Base-by-base conservation (phyloP, 2,329 filamentous ascomycete species). In the Stagonosporopsis tanaceti region DNA sequence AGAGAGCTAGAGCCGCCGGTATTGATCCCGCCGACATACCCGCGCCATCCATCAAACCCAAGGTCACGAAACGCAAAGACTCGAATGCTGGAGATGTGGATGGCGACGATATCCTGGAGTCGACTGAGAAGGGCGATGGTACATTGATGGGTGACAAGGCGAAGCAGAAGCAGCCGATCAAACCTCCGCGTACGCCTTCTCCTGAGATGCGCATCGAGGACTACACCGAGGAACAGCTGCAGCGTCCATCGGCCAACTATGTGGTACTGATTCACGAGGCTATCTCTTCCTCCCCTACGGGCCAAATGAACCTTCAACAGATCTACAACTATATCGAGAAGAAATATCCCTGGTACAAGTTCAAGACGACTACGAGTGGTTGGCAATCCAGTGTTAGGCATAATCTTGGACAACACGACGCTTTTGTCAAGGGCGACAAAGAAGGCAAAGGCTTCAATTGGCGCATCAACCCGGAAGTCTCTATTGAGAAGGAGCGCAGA, bases 221-320 rank as follows among this genome's bases (percentile, higher is more conserved):
- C 66, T 82, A 89, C 72, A 91, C 89, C 1, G 86, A 89, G 34
- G 90, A 93, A 68, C 88, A 93, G 76, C 80, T 93, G 47, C 85
- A 87, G 56, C 90, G 91, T 74, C 87, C 87, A 2, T 81, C 80
- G 4, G 82, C 84, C 59, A 88, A 87, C 32, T 89, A 89, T 66
- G 85, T 87, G 8, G 82, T 86, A 25, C 80, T 89, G 39, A 86
- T 89, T 50, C 86, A 87, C 64, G 86, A 88, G 69, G 83, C 84
- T 14, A 81, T 89, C 28, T 82, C 84, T 1, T 82, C 85, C 35
- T 82, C 85, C 35, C 78, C 78, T 27, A 82, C 78, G 20, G 80
- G 80, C 6, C 81, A 84, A 55, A 86, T 88, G 79, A 87, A 87
- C 44, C 76, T 89, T 28, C 87, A 88, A 67, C 85, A 88, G 66